These are phyloP conservation scores for Aspergillus aculeatus DNA, from an alignment of 2,329 filamentous ascomycete species.

Conservation along the genomic window DNA sequence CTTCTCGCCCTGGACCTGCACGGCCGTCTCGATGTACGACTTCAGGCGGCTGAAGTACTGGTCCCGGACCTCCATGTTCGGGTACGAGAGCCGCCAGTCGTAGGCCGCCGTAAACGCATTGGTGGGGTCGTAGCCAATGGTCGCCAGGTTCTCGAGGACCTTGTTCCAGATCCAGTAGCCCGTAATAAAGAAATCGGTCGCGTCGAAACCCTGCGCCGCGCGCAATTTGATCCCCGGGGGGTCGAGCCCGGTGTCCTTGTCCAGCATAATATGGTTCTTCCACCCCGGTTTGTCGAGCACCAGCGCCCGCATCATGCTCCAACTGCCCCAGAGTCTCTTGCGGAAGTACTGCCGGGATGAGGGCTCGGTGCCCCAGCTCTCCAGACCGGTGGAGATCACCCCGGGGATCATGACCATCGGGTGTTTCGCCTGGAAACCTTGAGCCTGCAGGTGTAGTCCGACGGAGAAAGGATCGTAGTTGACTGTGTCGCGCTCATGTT, in stretches of 20 bases:
- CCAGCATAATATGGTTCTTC: conserved; percentile 97
- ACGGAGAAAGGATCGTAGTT: conserved; percentile 94
- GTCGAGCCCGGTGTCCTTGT: conserved; percentile 86
- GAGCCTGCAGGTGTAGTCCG: conserved; percentile 74
- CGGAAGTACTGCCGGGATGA: conserved; percentile 86
- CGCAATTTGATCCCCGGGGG: conserved; percentile 86
- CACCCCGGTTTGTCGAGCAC: conserved; percentile 90
- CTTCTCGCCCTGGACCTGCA: conserved; percentile 72
- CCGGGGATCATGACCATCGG: conserved; percentile 97
- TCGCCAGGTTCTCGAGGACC: conserved; percentile 93
- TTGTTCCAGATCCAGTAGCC: conserved; percentile 99
- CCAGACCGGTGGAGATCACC: conserved; percentile 93
- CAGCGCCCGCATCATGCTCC: conserved; percentile 97
- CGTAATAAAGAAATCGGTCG: conserved; percentile 80
- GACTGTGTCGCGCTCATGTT: conserved; percentile 81
- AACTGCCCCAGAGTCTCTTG: conserved; percentile 93
- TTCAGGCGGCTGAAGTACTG: conserved; percentile 93
- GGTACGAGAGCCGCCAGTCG: conserved; percentile 90
- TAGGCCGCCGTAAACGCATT: conserved; percentile 70
- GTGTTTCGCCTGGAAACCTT: conserved; percentile 79
- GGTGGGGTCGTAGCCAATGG: conserved; percentile 88
- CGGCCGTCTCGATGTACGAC: conserved; percentile 81
- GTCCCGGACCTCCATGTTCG: conserved; percentile 84
- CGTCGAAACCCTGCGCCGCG: conserved; percentile 94
- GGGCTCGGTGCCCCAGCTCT: conserved; percentile 92